Conservation (phyloP, 805 yeast species). For the Saccharomycopsis vini region DNA sequence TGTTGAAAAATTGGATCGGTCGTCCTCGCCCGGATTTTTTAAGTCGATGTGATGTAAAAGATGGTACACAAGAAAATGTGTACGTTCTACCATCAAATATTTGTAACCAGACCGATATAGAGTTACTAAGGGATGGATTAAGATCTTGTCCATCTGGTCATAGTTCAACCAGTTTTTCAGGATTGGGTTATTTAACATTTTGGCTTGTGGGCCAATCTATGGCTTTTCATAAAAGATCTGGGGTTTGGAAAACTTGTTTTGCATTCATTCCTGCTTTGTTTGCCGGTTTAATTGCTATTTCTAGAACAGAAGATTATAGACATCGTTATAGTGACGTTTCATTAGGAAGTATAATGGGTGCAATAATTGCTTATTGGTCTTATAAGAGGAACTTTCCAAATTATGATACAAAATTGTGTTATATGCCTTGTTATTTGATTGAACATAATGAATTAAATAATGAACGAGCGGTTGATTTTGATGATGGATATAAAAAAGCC, state of each 20-base stretch:
- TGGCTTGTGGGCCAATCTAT: conserved; percentile 65
- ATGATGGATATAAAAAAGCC: too few species aligned
- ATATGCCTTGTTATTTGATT: too few species aligned
- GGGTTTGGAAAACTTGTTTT: conserved; percentile 56
- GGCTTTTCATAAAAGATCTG: conserved; percentile 38
- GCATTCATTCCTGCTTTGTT: conserved; percentile 49
- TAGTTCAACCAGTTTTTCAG: conserved; percentile 62
- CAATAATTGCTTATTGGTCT: conserved; percentile 39
- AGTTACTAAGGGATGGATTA: conserved; percentile 48
- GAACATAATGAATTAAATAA: too few species aligned
- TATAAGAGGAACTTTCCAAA: conserved; percentile 35
- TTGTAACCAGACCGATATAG: conserved; percentile 29
- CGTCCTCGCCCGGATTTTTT: conserved; percentile 89
- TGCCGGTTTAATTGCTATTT: conserved; percentile 71
- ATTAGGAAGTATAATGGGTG: conserved; percentile 67
- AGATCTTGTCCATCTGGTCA: conserved; percentile 83
- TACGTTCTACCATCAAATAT: conserved; percentile 41
- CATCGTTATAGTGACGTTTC: conserved; percentile 86
- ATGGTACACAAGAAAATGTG: conserved; percentile 38
- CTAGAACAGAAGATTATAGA: conserved; percentile 86
- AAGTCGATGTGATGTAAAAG: conserved; percentile 67
- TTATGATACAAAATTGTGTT: conserved; percentile 21
- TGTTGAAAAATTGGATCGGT: conserved; percentile 81
- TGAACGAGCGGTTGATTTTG: too few species aligned
- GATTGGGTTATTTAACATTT: conserved; percentile 52